Conservation (phyloP, 2,329 filamentous ascomycete genomes). For the Juglanconis oblonga region DNA sequence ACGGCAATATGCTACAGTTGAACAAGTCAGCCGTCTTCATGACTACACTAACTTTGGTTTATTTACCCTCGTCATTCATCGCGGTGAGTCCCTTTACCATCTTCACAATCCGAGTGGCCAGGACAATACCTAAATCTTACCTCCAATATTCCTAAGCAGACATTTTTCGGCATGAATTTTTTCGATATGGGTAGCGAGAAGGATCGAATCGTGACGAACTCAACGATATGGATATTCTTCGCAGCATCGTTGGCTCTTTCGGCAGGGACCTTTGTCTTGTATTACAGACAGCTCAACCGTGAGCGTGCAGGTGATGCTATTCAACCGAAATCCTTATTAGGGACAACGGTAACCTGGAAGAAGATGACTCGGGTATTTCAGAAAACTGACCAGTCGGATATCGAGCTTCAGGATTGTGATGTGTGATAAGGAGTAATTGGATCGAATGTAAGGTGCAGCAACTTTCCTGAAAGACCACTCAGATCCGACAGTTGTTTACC, state of each 20-base stretch:
- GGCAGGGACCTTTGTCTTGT: slow-evolving; percentile 28
- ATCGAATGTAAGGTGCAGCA: too few relatives aligned
- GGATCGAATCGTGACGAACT: slow-evolving; percentile 28
- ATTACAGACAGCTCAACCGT: slow-evolving; percentile 24
- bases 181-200: slow-evolving; percentile 31
- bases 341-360: too few relatives aligned
- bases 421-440: too few relatives aligned
- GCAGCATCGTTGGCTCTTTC: slow-evolving; percentile 29
- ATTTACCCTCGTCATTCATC: slow-evolving; percentile 34
- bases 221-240: slow-evolving; percentile 38
- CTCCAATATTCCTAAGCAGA: slow-evolving; percentile 21
- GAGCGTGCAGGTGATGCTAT: too few relatives aligned
- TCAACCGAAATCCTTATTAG: too few relatives aligned
- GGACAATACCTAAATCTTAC: too few relatives aligned
- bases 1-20: slow-evolving; percentile 28
- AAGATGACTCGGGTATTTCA: too few relatives aligned
- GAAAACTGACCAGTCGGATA: too few relatives aligned
- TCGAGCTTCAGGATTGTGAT: background rate
- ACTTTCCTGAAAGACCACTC: too few relatives aligned
- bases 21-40: slow-evolving; percentile 32
- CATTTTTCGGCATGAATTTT: slow-evolving; percentile 40
- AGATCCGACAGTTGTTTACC: too few relatives aligned
- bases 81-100: slow-evolving; percentile 29
- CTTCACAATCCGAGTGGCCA: too few relatives aligned
- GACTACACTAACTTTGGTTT: slow-evolving; percentile 28